These are phyloP conservation scores for Daldinia bambusicola DNA, from an alignment of 495 filamentous ascomycete genomes.

Conservation along the genomic window DNA sequence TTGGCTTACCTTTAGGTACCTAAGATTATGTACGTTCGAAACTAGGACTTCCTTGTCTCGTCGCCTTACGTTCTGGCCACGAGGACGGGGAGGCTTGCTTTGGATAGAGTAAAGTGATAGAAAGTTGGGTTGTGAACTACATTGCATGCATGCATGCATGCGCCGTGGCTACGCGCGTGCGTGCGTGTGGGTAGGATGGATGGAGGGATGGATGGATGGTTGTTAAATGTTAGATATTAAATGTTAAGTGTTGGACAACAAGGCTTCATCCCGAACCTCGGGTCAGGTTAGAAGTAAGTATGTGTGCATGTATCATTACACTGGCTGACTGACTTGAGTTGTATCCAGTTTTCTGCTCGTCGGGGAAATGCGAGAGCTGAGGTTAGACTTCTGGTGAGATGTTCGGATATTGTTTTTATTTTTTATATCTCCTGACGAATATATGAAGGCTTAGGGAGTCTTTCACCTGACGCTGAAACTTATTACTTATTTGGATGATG, in stretches of 20 bases:
- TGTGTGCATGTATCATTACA: no score
- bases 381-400: slow-evolving; percentile 1
- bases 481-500: not conserved
- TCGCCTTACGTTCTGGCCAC: not conserved
- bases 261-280: not conserved
- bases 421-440: no score
- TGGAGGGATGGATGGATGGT: no score
- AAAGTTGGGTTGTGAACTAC: no score
- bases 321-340: not conserved
- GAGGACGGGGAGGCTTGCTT: not conserved
- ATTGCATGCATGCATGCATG: not conserved
- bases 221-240: no score
- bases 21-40: not conserved
- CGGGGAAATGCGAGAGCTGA: slow-evolving; percentile 1
- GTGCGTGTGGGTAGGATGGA: no score
- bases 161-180: not conserved
- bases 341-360: not conserved
- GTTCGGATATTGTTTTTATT: not conserved
- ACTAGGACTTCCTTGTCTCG: not conserved
- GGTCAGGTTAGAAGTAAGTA: no score
- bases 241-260: not conserved
- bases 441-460: not conserved
- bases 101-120: no score
- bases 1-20: not conserved
- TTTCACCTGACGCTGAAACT: no score